These are phyloP conservation scores for Boletellus dicymbophilus DNA, from an alignment of 1,284 basidiomycete species.

Conservation along the genomic window DNA sequence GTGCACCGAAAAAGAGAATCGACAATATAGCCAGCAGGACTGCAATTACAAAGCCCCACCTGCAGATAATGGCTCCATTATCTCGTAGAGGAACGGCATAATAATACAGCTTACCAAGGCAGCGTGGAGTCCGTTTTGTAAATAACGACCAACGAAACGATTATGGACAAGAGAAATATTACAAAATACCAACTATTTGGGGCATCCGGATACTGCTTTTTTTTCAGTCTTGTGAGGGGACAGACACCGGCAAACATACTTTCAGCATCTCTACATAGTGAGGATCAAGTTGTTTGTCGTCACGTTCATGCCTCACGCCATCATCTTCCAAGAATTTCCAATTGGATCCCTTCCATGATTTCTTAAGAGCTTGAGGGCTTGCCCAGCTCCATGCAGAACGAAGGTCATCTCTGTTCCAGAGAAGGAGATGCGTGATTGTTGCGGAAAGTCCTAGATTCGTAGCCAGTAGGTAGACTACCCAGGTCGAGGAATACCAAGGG, in stretches of 20 bases:
- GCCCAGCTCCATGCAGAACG: conserved; percentile 46
- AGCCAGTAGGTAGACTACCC: conserved; percentile 39
- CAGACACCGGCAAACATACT: conserved; percentile 23
- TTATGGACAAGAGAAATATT: conserved; percentile 39
- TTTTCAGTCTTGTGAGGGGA: too few relatives aligned
- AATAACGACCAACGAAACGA: conserved; percentile 45
- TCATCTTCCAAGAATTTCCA: conserved; percentile 48
- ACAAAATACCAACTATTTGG: conserved; percentile 49
- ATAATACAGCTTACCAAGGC: too few relatives aligned
- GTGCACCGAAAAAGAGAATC: conserved; percentile 48
- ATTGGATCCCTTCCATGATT: conserved; percentile 34
- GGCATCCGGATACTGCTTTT: conserved; percentile 43
- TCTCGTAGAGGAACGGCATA: too few relatives aligned
- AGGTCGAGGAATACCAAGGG: conserved; percentile 36
- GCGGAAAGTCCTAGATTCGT: conserved; percentile 42
- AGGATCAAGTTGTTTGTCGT: conserved; percentile 43
- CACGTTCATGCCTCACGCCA: conserved; percentile 36
- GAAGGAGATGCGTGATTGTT: conserved; percentile 50
- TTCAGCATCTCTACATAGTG: conserved; percentile 58
- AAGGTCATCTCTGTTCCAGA: conserved; percentile 52
- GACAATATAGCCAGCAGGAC: conserved; percentile 41
- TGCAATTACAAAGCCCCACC: conserved; percentile 48
- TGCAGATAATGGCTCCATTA: too few relatives aligned
- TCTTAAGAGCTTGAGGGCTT: conserved; percentile 20
- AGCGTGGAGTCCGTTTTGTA: conserved; percentile 52